Evolutionary conservation across 1,284 basidiomycete genomes (phyloP), one percentile per base, ranked within the genome.

Genomic region (Microbotryum lychnidis-dioicae): DNA sequence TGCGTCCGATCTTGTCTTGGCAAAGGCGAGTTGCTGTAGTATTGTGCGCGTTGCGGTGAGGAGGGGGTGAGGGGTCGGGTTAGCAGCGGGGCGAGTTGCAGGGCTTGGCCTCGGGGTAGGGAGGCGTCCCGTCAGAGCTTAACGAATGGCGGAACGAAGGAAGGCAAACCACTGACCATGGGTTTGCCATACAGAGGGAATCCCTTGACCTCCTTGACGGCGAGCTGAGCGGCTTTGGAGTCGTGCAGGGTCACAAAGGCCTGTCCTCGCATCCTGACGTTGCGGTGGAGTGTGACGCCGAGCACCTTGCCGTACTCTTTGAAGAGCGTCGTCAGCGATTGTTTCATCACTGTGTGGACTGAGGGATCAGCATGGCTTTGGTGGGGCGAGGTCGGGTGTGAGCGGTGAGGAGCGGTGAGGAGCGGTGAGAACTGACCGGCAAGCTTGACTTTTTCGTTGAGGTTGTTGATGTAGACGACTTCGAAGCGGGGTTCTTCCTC

Each of bases 101-200:
- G 2, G 37, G 16, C 37, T 6, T 46, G 23, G 27, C 54, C 14
- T 5, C 18, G 21, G 50, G 27, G 29, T 1, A 16, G 7, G 23
- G 23, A 51, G 6, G 6, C 4, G 25, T 50, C 44, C 45, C 25
- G 57, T 54, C 14, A 53, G 50, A 52, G n/a, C 12, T 23, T 14
- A 2, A 31, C 31, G 8, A 9, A 9, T 29, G 18, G 27, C 37
- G 42, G 25, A 46, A 48, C 18, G 52, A 3, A 37, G 12, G 1
- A 3, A 37, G 12, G 2, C 9, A 42, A 75, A 81, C 50, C 69
- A 92, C 27, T 27, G 27, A 27, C 91, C 84, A 99, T 92, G 2
- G 93, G 90, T 75, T 96, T 96, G 9, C 91, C 90, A 74, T 98
- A 98, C 37, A 99, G 76, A 8, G 94, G 94, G 74, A 99, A 97